Percentiles rank a stretch among this genome's conserved stretches.
phyloP scores from a whole-genome alignment of 768 basidiomycete species.

The Russula sp. region DNA sequence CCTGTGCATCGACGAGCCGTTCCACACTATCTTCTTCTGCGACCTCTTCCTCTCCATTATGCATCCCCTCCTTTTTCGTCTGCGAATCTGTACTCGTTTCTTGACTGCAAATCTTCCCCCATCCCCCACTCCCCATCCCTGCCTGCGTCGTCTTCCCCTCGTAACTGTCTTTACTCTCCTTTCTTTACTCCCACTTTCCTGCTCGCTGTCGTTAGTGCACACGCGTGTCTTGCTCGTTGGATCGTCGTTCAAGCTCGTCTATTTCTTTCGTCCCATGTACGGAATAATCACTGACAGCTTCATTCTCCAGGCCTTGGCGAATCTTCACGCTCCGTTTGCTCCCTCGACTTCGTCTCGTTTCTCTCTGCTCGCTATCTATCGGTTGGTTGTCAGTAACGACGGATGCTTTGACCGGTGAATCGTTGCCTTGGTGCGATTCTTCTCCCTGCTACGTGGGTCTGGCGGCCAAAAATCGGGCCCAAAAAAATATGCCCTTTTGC shows the following conservation, averaged over 20 bases:
- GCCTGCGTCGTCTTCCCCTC: no score
- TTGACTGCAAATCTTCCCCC: not conserved
- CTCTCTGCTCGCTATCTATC: not conserved
- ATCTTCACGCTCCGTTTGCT: not conserved
- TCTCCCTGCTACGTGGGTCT: not conserved
- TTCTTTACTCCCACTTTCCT: not conserved
- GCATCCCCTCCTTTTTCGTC: no score
- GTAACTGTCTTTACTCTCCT: not conserved
- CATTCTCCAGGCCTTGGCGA: not conserved
- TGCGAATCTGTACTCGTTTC: not conserved
- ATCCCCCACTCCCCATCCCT: not conserved
- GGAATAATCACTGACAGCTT: not conserved
- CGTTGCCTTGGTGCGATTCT: not conserved
- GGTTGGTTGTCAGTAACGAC: not conserved
- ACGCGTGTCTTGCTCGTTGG: not conserved
- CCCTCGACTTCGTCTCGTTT: not conserved
- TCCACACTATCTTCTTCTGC: no score
- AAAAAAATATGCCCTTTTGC: no score
- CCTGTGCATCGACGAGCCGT: no score
- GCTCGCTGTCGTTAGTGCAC: not conserved
- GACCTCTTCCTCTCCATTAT: no score
- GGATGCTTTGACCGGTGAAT: constrained; percentile 1
- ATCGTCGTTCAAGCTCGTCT: not conserved
- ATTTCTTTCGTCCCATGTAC: not conserved
- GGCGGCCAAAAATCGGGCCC: no score